Conservation (phyloP, 2,329 filamentous ascomycete genomes). For the Colletotrichum kahawae region DNA sequence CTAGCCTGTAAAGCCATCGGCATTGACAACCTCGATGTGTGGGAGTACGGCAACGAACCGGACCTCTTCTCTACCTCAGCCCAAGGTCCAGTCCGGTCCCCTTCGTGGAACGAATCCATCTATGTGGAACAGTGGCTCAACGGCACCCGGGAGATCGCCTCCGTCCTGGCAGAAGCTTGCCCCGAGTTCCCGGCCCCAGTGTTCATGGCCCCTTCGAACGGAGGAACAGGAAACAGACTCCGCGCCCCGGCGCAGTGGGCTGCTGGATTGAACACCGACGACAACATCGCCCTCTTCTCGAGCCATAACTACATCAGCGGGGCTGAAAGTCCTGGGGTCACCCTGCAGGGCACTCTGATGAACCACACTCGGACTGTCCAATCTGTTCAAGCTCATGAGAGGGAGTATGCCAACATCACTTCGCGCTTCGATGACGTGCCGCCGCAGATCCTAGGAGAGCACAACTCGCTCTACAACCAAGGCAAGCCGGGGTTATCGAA, state of each 20-base stretch:
- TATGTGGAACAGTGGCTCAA: constrained; percentile 65
- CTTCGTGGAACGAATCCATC: constrained; percentile 55
- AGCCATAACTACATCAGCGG: constrained; percentile 70
- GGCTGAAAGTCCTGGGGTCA: constrained; percentile 63
- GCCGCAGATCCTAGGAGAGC: constrained; percentile 64
- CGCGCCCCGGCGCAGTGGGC: constrained; percentile 55
- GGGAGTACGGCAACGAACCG: constrained; percentile 70
- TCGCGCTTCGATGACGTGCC: constrained; percentile 48
- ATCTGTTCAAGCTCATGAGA: constrained; percentile 53
- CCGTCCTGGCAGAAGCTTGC: constrained; percentile 50
- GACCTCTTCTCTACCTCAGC: constrained; percentile 61
- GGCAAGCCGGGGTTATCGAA: constrained; percentile 67
- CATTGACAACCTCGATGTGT: constrained; percentile 55
- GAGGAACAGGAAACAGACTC: constrained; percentile 54
- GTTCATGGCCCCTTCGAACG: constrained; percentile 65
- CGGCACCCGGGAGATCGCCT: constrained; percentile 54
- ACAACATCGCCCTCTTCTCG: constrained; percentile 57
- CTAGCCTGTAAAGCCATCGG: constrained; percentile 62
- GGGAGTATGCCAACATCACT: constrained; percentile 47
- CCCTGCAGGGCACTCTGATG: constrained; percentile 66
- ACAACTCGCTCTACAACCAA: constrained; percentile 67
- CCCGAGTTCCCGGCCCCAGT: constrained; percentile 50
- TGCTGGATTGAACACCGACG: constrained; percentile 55
- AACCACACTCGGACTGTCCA: constrained; percentile 62
- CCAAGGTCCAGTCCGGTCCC: constrained; percentile 56